Evolutionary conservation across 192 early-diverging fungal species (phyloP).

Genomic region (Funneliformis geosporum): DNA sequence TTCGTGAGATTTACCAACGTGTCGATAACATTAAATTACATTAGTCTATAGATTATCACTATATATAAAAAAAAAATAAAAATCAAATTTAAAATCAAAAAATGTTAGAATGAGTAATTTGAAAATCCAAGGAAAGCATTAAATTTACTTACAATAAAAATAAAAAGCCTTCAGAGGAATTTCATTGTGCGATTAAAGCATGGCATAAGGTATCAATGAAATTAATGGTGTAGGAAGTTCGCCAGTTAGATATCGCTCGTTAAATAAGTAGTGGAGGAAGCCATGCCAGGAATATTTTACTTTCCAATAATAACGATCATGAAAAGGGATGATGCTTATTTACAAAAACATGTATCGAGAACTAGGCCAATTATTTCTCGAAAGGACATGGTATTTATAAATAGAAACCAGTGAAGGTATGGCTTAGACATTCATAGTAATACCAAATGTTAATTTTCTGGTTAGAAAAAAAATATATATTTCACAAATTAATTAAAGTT

Average conservation of each 20-base stretch:
- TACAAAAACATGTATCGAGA: neutral
- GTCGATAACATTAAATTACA: neutral
- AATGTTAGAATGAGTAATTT: neutral
- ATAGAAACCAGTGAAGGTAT: neutral
- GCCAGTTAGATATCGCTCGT: too few relatives aligned
- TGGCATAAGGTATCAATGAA: neutral
- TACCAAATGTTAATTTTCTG: neutral
- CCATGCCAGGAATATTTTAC: neutral
- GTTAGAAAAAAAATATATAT: neutral
- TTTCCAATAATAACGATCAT: neutral
- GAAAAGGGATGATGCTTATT: neutral
- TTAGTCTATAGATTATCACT: neutral
- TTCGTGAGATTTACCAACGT: neutral
- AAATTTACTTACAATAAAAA: neutral
- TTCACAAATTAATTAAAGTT: neutral
- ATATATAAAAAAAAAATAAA: neutral
- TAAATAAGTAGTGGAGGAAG: neutral
- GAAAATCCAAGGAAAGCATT: neutral
- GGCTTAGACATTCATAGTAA: neutral
- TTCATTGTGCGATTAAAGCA: too few relatives aligned
- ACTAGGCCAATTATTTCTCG: neutral
- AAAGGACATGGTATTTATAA: neutral
- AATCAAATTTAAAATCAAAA: neutral
- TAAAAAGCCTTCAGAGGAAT: neutral
- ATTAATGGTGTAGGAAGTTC: neutral